Evolutionary conservation across 352 stramenopile genomes (phyloP), one percentile per base, ranked within the genome.

Genomic region (Phytopythium mirpurense): DNA sequence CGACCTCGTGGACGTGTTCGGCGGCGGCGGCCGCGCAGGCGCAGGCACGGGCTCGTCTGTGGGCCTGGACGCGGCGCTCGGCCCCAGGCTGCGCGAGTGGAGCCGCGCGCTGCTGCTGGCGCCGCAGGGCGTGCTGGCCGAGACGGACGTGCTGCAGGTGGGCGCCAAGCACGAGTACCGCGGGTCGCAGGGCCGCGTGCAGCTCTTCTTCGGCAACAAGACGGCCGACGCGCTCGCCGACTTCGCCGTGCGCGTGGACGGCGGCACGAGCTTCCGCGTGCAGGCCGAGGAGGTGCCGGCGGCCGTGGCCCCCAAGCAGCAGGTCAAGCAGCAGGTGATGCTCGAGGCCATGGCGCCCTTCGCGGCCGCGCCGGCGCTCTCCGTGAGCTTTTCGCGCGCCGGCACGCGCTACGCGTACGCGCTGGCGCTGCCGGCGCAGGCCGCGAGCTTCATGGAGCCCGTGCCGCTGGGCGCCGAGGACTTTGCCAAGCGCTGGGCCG

Each of bases 161-260:
- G 95, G 95, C 47, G 82, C 97, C 29, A 98, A 98, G 63, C 93
- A 98, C 57, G 86, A 98, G 65, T 98, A 98, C 65, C 86, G 94
- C 29, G 89, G 87, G n/a, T 87, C 87, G 11, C 88, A 97, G 60
- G 95, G 93, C 19, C 77, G 89, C 38, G 82, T 99, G 60, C 94
- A 88, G n/a, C 68, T 99, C 19, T 98, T 98, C 68, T 98, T 97
- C 62, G 92, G 90, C 57, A 98, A 98, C 75, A 95, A 98, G 59
- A 76, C 57, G 18, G 73, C 65, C 34, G 76, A 85, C 29, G 68
- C 75, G 12, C 63, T 98, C 41, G 71, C 65, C 18, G 70, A 94
- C 44, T 97, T 98, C 67, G 82, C 80, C 11, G 73, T 92, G 10
- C 71, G 78, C 57, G 62, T 98, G 3, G 70, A 76, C 11, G 55